Percentiles rank a stretch among this genome's conserved stretches.
These are phyloP conservation scores for Cucurbita moschata DNA, from an alignment of 306 rosid genomes.

Conservation along the genomic window DNA sequence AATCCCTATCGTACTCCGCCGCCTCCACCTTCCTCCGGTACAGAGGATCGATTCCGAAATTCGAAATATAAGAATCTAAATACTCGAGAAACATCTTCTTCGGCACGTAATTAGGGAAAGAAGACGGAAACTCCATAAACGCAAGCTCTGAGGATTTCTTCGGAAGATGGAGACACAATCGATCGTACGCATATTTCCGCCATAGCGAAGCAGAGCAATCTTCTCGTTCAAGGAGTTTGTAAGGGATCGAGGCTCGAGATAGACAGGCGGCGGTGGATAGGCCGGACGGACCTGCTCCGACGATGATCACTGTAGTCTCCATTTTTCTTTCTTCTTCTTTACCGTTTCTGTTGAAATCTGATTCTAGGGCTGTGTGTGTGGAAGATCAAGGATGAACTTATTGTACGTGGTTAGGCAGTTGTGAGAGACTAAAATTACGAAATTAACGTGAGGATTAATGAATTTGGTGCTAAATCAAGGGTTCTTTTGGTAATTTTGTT, in stretches of 20 bases:
- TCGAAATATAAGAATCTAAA: neutral
- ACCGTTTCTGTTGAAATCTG: too few relatives aligned
- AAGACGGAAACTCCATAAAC: conserved; percentile 12
- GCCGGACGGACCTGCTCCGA: conserved; percentile 61
- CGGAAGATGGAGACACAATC: conserved; percentile 38
- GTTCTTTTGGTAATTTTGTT: too few relatives aligned
- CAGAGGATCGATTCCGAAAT: neutral
- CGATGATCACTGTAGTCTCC: conserved; percentile 18
- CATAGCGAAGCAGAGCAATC: conserved; percentile 48
- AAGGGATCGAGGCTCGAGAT: conserved; percentile 23
- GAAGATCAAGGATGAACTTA: too few relatives aligned
- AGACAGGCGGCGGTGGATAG: conserved; percentile 34
- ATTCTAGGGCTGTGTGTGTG: too few relatives aligned
- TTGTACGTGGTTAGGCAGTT: too few relatives aligned
- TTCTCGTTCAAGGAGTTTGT: conserved; percentile 40
- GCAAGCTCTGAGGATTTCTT: conserved; percentile 28
- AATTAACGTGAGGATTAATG: too few relatives aligned
- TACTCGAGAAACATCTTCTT: neutral
- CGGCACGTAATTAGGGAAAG: neutral
- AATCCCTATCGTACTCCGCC: neutral
- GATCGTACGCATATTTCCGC: conserved; percentile 52
- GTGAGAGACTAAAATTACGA: too few relatives aligned
- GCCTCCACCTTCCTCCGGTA: neutral
- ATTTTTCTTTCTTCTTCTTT: neutral
- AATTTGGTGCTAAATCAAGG: too few relatives aligned